phyloP scores from a whole-genome alignment of 2,329 filamentous ascomycete genomes.

The Penicillium hordei region DNA sequence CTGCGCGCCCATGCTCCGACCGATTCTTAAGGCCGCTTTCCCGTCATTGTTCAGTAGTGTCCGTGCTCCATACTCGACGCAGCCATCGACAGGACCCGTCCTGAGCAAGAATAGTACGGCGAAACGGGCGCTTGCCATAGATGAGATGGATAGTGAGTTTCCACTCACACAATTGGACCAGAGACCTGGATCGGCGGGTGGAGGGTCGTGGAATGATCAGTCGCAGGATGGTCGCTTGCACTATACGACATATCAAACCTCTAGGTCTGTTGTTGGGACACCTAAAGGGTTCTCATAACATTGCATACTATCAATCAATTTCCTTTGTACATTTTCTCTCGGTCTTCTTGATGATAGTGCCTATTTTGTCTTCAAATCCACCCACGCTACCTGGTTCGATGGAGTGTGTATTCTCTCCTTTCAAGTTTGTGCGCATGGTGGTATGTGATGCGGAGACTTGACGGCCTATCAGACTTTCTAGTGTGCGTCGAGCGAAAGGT shows the following conservation, averaged over 20 bases:
- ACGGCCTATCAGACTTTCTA: too few species aligned
- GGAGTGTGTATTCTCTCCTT: too few species aligned
- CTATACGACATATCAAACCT: not conserved
- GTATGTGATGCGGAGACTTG: too few species aligned
- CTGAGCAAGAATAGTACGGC: conserved; percentile 7
- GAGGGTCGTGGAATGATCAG: conserved; percentile 10
- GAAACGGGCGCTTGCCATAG: conserved; percentile 1
- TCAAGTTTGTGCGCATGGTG: too few species aligned
- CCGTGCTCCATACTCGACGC: conserved; percentile 5
- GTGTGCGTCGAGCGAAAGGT: too few species aligned
- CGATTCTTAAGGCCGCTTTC: conserved; percentile 19
- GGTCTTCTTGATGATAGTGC: not conserved
- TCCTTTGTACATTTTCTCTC: not conserved
- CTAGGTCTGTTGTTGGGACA: not conserved
- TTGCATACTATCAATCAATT: not conserved
- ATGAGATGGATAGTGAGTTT: conserved; percentile 16
- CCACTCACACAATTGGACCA: conserved; percentile 9
- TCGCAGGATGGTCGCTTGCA: conserved; percentile 9
- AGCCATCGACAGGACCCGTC: not conserved
- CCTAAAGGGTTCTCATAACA: not conserved
- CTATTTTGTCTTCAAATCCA: not conserved
- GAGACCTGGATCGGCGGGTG: not conserved
- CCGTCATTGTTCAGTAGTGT: conserved; percentile 13
- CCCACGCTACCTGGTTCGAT: too few species aligned
- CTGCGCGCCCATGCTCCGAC: conserved; percentile 28